A percentile compares a stretch with the other conserved stretches of the same genome.
These are phyloP conservation scores for Lanmaoa rubissima DNA, from an alignment of 768 basidiomycete genomes.

Conservation along the genomic window DNA sequence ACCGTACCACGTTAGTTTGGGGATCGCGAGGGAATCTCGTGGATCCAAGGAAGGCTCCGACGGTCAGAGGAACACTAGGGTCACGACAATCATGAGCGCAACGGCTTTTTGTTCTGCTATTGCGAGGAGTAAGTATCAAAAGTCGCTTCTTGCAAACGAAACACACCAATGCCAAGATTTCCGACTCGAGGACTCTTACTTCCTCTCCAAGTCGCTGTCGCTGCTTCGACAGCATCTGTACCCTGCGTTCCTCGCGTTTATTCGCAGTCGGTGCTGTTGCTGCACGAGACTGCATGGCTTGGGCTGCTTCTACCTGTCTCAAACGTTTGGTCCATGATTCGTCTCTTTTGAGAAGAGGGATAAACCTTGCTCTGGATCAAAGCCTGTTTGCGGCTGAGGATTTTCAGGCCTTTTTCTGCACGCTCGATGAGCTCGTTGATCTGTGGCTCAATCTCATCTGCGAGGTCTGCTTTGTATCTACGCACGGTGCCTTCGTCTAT, in stretches of 20 bases:
- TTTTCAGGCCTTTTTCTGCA: conserved; percentile 65
- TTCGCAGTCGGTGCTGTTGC: conserved; percentile 51
- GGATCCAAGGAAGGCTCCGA: background rate
- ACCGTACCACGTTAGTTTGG: background rate
- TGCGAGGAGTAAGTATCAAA: conserved; percentile 6
- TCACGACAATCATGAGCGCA: background rate
- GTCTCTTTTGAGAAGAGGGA: background rate
- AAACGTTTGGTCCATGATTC: background rate
- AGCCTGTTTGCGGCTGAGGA: conserved; percentile 60
- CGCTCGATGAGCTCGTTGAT: conserved; percentile 71
- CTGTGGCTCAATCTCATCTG: conserved; percentile 79
- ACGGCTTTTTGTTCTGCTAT: conserved; percentile 24
- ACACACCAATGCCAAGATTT: conserved; percentile 56
- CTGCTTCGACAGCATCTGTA: conserved; percentile 65
- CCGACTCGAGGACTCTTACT: conserved; percentile 54
- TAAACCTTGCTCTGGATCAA: conserved; percentile 62
- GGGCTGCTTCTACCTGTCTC: conserved; percentile 54
- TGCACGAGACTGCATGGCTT: conserved; percentile 38
- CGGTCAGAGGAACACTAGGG: background rate
- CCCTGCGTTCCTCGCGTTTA: conserved; percentile 64
- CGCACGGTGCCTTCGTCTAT: conserved; percentile 69
- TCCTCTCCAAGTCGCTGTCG: conserved; percentile 67
- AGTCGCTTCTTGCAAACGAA: background rate
- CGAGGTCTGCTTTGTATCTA: conserved; percentile 70
- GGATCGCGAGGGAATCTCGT: background rate